Percentiles rank a stretch among this genome's conserved stretches.
phyloP scores from a whole-genome alignment of 371 early-diverging fungal genomes.

The Cokeromyces recurvatus region DNA sequence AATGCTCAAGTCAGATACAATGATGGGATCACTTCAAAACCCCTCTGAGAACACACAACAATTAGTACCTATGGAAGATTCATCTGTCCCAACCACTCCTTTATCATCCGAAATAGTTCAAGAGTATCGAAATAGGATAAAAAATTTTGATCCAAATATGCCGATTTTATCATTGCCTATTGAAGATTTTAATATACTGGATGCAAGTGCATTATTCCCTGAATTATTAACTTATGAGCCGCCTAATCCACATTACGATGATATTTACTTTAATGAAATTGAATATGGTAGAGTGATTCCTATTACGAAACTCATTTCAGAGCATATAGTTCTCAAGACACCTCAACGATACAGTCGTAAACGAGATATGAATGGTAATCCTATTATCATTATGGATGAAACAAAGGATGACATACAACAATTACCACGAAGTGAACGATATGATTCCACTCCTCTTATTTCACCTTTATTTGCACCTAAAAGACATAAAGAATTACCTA shows the following conservation, averaged over 20 bases:
- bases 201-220: slow-evolving; percentile 35
- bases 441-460: slow-evolving; percentile 19
- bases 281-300: slow-evolving; percentile 38
- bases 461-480: slow-evolving; percentile 46
- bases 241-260: slow-evolving; percentile 38
- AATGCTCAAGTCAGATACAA: slow-evolving; percentile 11
- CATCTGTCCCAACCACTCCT: slow-evolving; percentile 21
- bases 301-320: slow-evolving; percentile 27
- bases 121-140: slow-evolving; percentile 18
- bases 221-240: slow-evolving; percentile 41
- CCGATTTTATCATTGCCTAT: slow-evolving; percentile 24
- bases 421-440: slow-evolving; percentile 27
- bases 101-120: slow-evolving; percentile 17
- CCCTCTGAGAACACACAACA: slow-evolving; percentile 1
- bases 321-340: slow-evolving; percentile 34
- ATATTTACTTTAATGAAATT: slow-evolving; percentile 39
- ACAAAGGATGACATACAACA: slow-evolving; percentile 26
- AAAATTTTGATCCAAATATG: slow-evolving; percentile 19
- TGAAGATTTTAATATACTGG: slow-evolving; percentile 20
- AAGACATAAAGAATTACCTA: slow-evolving; percentile 42
- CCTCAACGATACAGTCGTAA: slow-evolving; percentile 40
- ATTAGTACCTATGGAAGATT: slow-evolving; percentile 2
- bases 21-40: slow-evolving; percentile 17
- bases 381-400: slow-evolving; percentile 21
- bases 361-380: slow-evolving; percentile 29